Evolutionary conservation across 208 protist species (phyloP), one percentile per base, ranked within the genome.

Genomic region (Acanthamoeba sp.): DNA sequence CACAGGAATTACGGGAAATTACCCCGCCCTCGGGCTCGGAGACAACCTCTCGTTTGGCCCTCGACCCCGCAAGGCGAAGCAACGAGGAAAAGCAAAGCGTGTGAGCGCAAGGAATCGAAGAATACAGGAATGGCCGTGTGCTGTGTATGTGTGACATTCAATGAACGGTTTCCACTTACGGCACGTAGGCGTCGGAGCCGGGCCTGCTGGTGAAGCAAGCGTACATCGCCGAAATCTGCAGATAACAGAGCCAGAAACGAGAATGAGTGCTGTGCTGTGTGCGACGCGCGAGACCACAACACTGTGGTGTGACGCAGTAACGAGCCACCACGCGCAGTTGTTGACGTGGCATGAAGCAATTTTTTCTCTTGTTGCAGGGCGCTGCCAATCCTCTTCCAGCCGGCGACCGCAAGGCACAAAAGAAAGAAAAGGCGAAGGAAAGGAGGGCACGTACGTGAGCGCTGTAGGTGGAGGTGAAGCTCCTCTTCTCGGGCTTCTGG

Each of bases 221-320:
- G 71, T 80, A 80, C 71, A 80, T 80, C n/a, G 71, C 71, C 6
- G 71, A 80, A 50, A 80, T 80, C 71, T 80, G 71, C 62, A 69
- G 62, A 69, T 62, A 76, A 27, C 66, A 20, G 24, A 40, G 66
- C n/a, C 36, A 29, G 71, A 80, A 80, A 29, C 20, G 18, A 22
- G 20, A 62, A 7, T 62, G 22, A 59, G 52, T 59, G 12, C 9
- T 16, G 22, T 62, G 55, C 55, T 22, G 55, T 22, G 24, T 27
- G 36, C 66, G 18, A 76, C 66, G 36, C 12, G 66, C 66, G 36
- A 34, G 16, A 38, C 10, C 0, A 24, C n/a, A n/a, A n/a, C n/a
- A n/a, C n/a, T n/a, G n/a, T n/a, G n/a, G n/a, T n/a, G n/a, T n/a
- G n/a, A n/a, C n/a, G n/a, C n/a, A n/a, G n/a, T n/a, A n/a, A n/a